phyloP scores from a whole-genome alignment of 305 asterid species.

The Solanum hybrid region DNA sequence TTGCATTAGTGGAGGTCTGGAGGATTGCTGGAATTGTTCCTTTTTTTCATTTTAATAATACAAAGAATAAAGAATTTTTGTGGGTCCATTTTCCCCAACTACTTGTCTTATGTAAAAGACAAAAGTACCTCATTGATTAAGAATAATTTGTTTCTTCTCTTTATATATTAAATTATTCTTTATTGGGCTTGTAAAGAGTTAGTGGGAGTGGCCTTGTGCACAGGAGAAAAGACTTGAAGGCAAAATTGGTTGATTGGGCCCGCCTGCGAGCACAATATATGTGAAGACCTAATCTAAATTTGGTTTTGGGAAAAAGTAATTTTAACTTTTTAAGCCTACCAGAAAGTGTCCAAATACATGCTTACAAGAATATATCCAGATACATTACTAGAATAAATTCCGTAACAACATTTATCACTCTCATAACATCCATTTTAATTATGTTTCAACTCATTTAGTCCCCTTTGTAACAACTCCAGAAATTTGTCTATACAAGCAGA shows the following conservation, averaged over 20 bases:
- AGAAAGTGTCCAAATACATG: background rate
- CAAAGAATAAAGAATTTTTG: background rate
- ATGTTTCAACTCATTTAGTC: background rate
- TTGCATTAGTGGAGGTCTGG: background rate
- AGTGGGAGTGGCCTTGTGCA: background rate
- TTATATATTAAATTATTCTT: background rate
- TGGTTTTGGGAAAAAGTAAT: background rate
- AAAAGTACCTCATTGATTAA: background rate
- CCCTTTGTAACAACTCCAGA: background rate
- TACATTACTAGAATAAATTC: background rate
- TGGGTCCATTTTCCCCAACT: background rate
- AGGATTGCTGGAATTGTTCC: background rate
- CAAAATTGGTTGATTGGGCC: background rate
- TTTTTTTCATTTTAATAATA: background rate
- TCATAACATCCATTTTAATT: background rate
- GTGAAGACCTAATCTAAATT: background rate
- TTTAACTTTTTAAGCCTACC: background rate
- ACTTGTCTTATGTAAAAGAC: background rate
- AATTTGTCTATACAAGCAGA: background rate
- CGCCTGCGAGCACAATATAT: background rate
- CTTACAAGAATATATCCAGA: background rate
- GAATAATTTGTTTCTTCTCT: background rate
- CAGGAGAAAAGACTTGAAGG: background rate
- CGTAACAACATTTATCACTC: background rate
- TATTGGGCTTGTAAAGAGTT: background rate